Evolutionary conservation across 331 rosid species (phyloP).

Genomic region (Malus hybrid): DNA sequence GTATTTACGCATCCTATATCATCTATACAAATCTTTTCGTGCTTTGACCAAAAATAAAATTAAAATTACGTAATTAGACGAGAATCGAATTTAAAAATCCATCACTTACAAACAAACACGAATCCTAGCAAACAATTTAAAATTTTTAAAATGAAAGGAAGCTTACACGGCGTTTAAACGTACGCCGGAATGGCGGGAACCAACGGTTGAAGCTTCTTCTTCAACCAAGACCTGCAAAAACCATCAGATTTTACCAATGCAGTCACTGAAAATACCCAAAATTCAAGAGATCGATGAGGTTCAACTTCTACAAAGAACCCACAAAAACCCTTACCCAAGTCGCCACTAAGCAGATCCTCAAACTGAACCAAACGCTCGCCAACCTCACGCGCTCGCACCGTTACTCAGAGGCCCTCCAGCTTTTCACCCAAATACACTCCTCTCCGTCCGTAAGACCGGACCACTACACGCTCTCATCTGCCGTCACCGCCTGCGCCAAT

Average conservation of each 20-base stretch:
- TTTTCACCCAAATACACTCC: conserved; percentile 46
- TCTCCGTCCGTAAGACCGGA: conserved; percentile 39
- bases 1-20: too few species aligned
- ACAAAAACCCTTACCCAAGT: conserved; percentile 5
- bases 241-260: neutral
- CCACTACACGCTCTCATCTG: conserved; percentile 60
- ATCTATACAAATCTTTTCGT: too few species aligned
- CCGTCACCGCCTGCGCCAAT: conserved; percentile 44
- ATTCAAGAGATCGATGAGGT: conserved; percentile 16
- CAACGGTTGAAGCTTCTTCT: neutral
- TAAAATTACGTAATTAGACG: too few species aligned
- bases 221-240: neutral
- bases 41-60: too few species aligned
- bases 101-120: too few species aligned
- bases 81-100: fast-evolving
- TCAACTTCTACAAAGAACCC: neutral
- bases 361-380: conserved; percentile 46
- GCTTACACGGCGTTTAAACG: neutral
- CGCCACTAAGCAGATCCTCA: conserved; percentile 20
- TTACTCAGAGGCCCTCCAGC: conserved; percentile 35
- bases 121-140: too few species aligned
- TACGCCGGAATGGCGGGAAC: neutral
- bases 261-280: neutral
- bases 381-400: conserved; percentile 36
- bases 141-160: too few species aligned